Evolutionary conservation across 306 rosid genomes (phyloP), one percentile per base, ranked within the genome.

Genomic region (Astragalus glycyphyllos): DNA sequence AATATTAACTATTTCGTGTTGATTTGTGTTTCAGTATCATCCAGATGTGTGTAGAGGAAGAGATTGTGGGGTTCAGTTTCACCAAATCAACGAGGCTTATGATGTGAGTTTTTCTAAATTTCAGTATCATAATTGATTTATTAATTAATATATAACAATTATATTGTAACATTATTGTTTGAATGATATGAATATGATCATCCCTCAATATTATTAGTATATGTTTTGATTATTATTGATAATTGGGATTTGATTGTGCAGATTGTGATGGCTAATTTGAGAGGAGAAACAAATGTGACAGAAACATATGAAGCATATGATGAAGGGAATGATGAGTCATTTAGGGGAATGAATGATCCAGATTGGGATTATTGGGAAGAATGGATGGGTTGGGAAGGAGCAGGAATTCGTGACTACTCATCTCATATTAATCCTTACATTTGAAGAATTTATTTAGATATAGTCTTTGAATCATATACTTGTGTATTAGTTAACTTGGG

Each of bases 361-460:
- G 92, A 87, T 82, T 86, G 82, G 75, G 96, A 89, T 15, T 8
- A 82, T 88, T 95, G 96, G 96, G 99, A 95, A 53, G 99, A 95
- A 42, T 95, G 99, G 99, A 89, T 89, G 96, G 97, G 97, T 10
- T 95, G 96, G 96, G 97, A 94, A 89, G 99, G 99, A 72, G 99
- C 97, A 14, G 92, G 97, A 40, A 94, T 88, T 8, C 81, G 95
- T 11, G 99, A 94, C 75, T 93, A 88, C 80, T 38, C 96, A 0
- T 85, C 90, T 46, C 98, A 93, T 37, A 74, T 93, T 50, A 93
- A 93, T 71, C 98, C 98, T 7, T 88, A 87, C 64, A 85, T 90
- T 65, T 93, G 35, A 80, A 29, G 4, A 44, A 4, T 12, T 26
- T 26, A 26, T n/a, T n/a, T n/a, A n/a, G n/a, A n/a, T n/a, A n/a